phyloP scores from a whole-genome alignment of 108 stramenopile genomes.

The Conticribra guillardii region DNA sequence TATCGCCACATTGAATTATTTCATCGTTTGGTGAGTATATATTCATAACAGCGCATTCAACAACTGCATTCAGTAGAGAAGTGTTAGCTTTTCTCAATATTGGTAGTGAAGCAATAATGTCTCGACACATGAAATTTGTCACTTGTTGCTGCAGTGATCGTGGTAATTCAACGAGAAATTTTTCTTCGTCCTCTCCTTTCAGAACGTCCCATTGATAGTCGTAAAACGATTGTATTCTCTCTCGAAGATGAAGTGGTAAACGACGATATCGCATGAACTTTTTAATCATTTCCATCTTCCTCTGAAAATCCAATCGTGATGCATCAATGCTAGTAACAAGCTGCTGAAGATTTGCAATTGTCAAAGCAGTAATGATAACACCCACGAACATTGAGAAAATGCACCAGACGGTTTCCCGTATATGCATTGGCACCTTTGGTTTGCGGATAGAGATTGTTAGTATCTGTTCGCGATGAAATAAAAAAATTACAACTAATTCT shows the following conservation, averaged over 20 bases:
- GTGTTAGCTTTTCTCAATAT: slow-evolving; percentile 47
- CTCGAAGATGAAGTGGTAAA: slow-evolving; percentile 24
- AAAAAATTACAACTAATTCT: too few relatives aligned
- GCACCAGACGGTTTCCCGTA: slow-evolving; percentile 48
- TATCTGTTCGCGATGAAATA: too few relatives aligned
- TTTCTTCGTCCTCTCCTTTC: slow-evolving; percentile 43
- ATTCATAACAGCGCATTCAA: slow-evolving; percentile 47
- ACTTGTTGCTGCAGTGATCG: slow-evolving; percentile 46
- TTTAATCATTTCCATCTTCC: slow-evolving; percentile 48
- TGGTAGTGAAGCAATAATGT: slow-evolving; percentile 44
- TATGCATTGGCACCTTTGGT: slow-evolving; percentile 21
- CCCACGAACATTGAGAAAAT: slow-evolving; percentile 53
- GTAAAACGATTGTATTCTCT: slow-evolving; percentile 39
- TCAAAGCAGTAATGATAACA: slow-evolving; percentile 40
- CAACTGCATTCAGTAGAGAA: slow-evolving; percentile 49
- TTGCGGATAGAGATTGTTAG: not conserved
- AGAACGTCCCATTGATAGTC: slow-evolving; percentile 49
- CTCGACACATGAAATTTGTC: slow-evolving; percentile 49
- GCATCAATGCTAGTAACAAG: slow-evolving; percentile 48
- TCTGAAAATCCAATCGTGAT: slow-evolving; percentile 29
- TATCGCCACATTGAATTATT: slow-evolving; percentile 42
- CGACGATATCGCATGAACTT: slow-evolving; percentile 47
- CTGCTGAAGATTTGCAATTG: slow-evolving; percentile 51
- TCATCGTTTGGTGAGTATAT: slow-evolving; percentile 55
- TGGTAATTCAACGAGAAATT: slow-evolving; percentile 47